Base-by-base conservation (phyloP, 192 early-diverging fungal species). In the Coemansia sp. region DNA sequence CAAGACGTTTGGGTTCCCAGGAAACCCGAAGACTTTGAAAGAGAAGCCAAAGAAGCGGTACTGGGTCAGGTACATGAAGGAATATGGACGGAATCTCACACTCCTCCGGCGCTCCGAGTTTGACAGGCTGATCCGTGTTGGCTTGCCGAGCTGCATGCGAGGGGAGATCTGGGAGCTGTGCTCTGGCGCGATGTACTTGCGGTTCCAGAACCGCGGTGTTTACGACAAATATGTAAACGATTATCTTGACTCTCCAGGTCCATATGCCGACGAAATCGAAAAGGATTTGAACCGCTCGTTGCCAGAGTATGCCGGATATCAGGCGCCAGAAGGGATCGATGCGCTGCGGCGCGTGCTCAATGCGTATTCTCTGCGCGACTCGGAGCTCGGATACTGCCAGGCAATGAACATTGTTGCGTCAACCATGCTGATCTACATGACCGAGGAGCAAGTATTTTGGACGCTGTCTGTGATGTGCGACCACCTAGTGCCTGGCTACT, bases 371-470 rank as follows among this genome's bases (percentile, higher is more conserved):
- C 88, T 89, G 86, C 89, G 87, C 61, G 87, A 93, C 62, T 85
- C 91, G 0, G 94, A 96, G 73, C 87, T 99, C 20, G 97, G 97
- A n/a, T 99, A 99, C 79, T 99, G 97, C 76, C 97, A 99, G 74
- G 96, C 97, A 3, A 99, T 99, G 97, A 99, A 99, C 76, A 95
- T 99, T 83, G 91, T 99, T 1, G 93, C 94, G 46, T 94, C 91
- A 32, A 92, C 95, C 0, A 82, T 99, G 66, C 81, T 99, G 49
- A 93, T 99, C 32, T 97, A 91, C 66, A 86, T 93, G 81, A 91
- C 88, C 4, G 97, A 99, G 71, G 96, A 99, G 83, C 96, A 99
- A 71, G 93, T 93, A 17, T 99, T 99, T 70, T 99, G 95, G 93
- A 89, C 91, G 9, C 74, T 99, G 60, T 90, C 91, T 10, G 88